Conservation (phyloP, 148 eudicot genomes). For the Silene conica region DNA sequence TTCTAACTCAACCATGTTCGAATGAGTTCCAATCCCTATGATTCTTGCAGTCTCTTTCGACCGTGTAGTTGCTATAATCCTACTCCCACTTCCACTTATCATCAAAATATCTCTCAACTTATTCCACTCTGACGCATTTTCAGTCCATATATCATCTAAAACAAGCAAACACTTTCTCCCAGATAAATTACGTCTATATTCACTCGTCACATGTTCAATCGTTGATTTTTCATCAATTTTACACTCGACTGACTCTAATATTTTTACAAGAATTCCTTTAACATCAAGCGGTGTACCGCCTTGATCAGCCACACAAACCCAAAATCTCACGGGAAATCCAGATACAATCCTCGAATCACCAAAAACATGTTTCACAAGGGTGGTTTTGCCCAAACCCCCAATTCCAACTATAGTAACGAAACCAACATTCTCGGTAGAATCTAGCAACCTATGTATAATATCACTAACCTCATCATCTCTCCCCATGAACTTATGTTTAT, state of each 20-base stretch:
- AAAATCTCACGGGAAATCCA: conserved; percentile 18
- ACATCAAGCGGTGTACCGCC: neutral
- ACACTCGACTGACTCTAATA: conserved; percentile 1
- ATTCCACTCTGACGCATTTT: conserved; percentile 17
- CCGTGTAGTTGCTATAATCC: conserved; percentile 38
- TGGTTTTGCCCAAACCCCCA: conserved; percentile 37
- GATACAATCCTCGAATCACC: conserved; percentile 16
- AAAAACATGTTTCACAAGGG: conserved; percentile 27
- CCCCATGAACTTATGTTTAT: conserved; percentile 21
- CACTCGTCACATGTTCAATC: conserved; percentile 17
- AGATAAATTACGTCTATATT: conserved; percentile 3
- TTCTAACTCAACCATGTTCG: conserved; percentile 9
- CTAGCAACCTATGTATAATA: conserved; percentile 14
- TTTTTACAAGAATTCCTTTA: conserved; percentile 7
- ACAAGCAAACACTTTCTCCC: conserved; percentile 31
- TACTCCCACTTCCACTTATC: conserved; percentile 25
- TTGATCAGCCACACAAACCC: conserved; percentile 30
- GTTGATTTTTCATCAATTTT: conserved; percentile 5
- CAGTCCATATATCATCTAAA: conserved; percentile 33
- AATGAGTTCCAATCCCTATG: conserved; percentile 20
- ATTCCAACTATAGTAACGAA: conserved; percentile 24
- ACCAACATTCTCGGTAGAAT: neutral
- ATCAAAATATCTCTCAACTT: conserved; percentile 19
- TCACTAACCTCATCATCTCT: conserved; percentile 18
- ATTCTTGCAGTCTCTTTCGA: conserved; percentile 23